Base-by-base conservation (phyloP, 2,329 filamentous ascomycete species). In the Curvularia lunata region DNA sequence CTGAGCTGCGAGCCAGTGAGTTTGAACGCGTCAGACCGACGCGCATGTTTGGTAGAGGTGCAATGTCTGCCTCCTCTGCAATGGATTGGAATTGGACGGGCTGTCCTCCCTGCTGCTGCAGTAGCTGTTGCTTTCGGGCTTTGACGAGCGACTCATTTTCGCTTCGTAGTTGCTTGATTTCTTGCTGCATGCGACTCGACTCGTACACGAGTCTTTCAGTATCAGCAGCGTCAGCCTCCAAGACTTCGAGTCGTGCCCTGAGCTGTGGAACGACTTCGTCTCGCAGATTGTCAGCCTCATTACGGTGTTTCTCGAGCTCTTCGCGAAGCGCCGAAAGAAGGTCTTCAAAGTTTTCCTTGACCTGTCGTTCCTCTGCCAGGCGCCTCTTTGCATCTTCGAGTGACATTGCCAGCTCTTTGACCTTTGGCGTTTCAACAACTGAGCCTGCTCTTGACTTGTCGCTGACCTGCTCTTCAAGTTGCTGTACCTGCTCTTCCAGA, bases 331-430 rank as follows among this genome's bases (percentile, higher is more conserved):
- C 94, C 6, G 88, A 87, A 43, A 98, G 83, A 42, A 99, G 84
- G 74, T 97, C 93, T 78, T 98, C 92, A 68, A 98, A 96, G 75
- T 96, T 97, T 71, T 91, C 88, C 76, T 96, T 97, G 67, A 91
- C 87, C 74, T 91, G 86, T 54, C 91, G 86, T 78, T 99, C 95
- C 72, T 98, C 92, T 0, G 86, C 83, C 43, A 99, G 82, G 65
- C 91, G 89, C 67, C 93, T 87, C 62, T 90, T 88, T 47, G 94
- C 85, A 70, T 96, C 92, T 65, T 97, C 92, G 63, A 96, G 87
- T 0, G 87, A 87, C 52, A 79, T 82, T 75, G 97, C 92, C 25
- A 98, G 83, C 66, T 97, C 91, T 72, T 86, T 88, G 37, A 95
- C 82, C 53, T 89, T 86, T 21, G 77, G 83, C 69, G 79, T 58